Base-by-base conservation (phyloP, 768 basidiomycete species). In the Thelephora ganbajun region DNA sequence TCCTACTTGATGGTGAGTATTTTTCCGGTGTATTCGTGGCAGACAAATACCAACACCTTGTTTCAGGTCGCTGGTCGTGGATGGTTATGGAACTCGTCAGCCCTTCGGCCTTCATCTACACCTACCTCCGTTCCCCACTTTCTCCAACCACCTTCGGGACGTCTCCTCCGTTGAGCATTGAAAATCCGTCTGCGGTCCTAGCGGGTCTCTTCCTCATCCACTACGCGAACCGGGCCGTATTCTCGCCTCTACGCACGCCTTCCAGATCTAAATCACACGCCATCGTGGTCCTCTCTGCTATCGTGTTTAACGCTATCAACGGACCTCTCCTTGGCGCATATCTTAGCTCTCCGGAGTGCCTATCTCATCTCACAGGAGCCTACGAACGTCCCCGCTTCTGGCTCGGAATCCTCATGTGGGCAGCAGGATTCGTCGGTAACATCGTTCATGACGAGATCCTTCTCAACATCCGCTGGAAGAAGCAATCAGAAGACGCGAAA, bases 401-500 rank as follows among this genome's bases (percentile, higher is more conserved):
- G 68, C 34, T 63, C 3, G 87, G 86, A 2, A 57, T 86, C 11
- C 56, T 49, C 0, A 56, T 92, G 2, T 97, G 89, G 84, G 67
- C 68, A 0, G 33, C 66, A 0, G 94, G 94, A 0, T 72, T 92
- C 37, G 64, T 59, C 0, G 87, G 89, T 0, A 98, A 98, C 63
- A 67, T 96, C 30, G 67, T 74, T 33, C 92, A 96, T 62, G 94
- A 98, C 64, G 92, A 96, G 60, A 72, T 97, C 23, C 76, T 98
- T 7, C 70, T 90, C 57, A 70, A 83, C 56, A 77, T 98, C 46
- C 77, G 91, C 5, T 74, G 84, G 51, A 77, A 77, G 33, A 30
- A 30, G 9, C 26, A 4, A 30, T 4, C 26, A 4, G 76, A 80
- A 6, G 63, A 53, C 54, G 54, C 56, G 33, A 63, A 59, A 50